Evolutionary conservation across 306 rosid species (phyloP), one percentile per base, ranked within the genome.

Genomic region (Luffa aegyptiaca): DNA sequence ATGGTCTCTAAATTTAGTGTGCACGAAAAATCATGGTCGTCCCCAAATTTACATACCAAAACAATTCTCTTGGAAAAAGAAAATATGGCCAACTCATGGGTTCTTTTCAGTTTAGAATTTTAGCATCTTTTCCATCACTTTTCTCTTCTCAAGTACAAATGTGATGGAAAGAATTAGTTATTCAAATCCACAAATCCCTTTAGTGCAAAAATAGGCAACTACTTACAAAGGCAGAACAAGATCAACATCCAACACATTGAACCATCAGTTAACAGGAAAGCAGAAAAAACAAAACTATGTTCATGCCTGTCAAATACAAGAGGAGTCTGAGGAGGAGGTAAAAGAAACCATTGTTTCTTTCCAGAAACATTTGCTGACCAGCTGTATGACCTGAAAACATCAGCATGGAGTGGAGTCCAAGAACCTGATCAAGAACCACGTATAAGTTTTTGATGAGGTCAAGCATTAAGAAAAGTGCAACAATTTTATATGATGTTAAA

Each of bases 341-440:
- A 89, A 64, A 93, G 90, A 85, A 93, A 85, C 97, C 99, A 95
- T 80, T 82, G 87, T 85, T 95, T 95, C 90, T 87, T 93, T 73
- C 99, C 99, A 53, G 92, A 93, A 75, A 93, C 91, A 86, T 93
- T 93, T 79, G 97, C 89, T 37, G 96, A 95, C 99, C 97, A 95
- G 84, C 99, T 95, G 74, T 91, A 93, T 18, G 99, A 95, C 86
- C 96, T 88, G 88, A 93, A 95, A 85, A 93, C 97, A 84, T 95
- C 99, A 65, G 99, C 97, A 72, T 95, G 97, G 82, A 95, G 91
- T 81, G 96, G 97, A 83, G 99, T 95, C 99, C 97, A 93, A 82
- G 99, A 88, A 78, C 94, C 99, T 93, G 86, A 33, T 74, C 76
- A 84, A 81, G 75, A 41, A 81, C 36, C 33, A 71, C 6, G 31